Conservation (phyloP, 768 basidiomycete species). For the Cytidiella melzeri region DNA sequence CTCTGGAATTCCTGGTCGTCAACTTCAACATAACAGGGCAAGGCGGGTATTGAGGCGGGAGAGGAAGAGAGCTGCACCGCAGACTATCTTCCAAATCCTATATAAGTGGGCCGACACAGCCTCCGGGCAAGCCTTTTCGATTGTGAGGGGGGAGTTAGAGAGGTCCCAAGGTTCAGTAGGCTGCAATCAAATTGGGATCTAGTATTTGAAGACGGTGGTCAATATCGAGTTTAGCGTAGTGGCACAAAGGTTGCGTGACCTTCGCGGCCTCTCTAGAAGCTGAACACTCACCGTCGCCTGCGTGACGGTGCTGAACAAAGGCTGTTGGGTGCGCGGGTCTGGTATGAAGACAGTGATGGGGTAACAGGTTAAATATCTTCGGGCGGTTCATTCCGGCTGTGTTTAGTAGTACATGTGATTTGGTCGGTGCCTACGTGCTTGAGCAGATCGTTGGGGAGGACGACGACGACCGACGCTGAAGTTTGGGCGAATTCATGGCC, state of each 20-base stretch:
- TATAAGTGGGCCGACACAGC: too few species aligned
- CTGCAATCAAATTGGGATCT: not conserved
- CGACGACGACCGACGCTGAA: too few species aligned
- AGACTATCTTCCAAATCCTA: not conserved
- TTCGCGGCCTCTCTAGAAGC: not conserved
- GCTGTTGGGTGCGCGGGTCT: not conserved
- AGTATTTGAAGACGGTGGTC: slow-evolving; percentile 9
- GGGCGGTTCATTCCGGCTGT: not conserved
- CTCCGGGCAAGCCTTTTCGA: not conserved
- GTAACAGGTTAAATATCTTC: slow-evolving; percentile 3
- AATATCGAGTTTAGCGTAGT: slow-evolving; percentile 9
- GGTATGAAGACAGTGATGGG: too few species aligned
- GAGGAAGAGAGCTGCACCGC: not conserved
- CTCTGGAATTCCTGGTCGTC: slow-evolving; percentile 7
- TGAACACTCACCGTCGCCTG: not conserved
- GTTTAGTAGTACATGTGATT: slow-evolving; percentile 1
- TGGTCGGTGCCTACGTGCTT: too few species aligned
- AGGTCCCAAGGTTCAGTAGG: not conserved
- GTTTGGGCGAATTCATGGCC: too few species aligned
- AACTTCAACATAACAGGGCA: slow-evolving; percentile 10
- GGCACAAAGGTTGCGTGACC: not conserved
- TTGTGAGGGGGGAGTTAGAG: slow-evolving; percentile 9
- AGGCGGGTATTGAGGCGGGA: not conserved
- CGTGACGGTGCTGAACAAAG: not conserved
- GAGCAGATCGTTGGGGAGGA: too few species aligned